A percentile compares a stretch with the other conserved stretches of the same genome.
phyloP scores from a whole-genome alignment of 495 filamentous ascomycete species.

The Aspergillus avenaceus region DNA sequence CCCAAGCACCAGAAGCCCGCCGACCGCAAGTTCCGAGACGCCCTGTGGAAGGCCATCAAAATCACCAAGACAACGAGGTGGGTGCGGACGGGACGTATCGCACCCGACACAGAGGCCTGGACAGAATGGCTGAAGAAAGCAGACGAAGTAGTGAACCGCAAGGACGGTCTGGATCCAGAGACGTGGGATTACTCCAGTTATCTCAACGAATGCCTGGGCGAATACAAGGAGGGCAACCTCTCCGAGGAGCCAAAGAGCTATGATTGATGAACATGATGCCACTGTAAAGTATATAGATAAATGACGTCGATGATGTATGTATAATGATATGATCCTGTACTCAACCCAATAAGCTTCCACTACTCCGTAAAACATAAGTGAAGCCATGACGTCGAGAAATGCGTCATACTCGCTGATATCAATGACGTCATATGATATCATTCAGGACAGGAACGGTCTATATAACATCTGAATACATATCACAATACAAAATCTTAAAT shows the following conservation, averaged over 20 bases:
- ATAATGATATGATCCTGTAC: no score
- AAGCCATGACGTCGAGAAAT: not conserved
- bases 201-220: not conserved
- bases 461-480: not conserved
- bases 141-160: not conserved
- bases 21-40: not conserved
- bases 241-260: no score
- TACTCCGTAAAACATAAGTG: no score
- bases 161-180: not conserved
- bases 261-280: no score
- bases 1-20: not conserved
- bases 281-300: no score
- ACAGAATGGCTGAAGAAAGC: not conserved
- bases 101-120: conserved; percentile 2
- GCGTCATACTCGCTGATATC: not conserved
- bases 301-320: no score
- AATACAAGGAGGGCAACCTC: not conserved
- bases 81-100: not conserved
- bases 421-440: not conserved
- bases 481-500: conserved; percentile 1
- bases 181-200: not conserved
- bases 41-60: conserved; percentile 1
- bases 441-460: not conserved
- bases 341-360: no score
- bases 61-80: not conserved